Conservation (phyloP, 176 grass and related monocot species). For the Musa schizocarpa region DNA sequence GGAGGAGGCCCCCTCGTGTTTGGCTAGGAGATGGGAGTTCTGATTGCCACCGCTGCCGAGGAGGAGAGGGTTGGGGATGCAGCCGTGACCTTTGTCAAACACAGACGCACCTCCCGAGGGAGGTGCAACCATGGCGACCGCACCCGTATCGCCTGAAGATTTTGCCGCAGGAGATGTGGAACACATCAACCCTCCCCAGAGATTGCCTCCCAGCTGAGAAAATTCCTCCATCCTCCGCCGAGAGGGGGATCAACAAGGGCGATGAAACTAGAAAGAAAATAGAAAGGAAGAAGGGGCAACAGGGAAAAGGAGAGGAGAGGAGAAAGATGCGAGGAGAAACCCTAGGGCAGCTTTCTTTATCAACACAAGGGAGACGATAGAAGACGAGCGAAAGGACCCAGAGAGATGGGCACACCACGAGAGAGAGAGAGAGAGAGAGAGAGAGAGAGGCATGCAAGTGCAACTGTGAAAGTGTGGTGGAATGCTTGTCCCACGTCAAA, state of each 20-base stretch:
- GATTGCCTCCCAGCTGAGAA: conserved; percentile 14
- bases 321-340: conserved; percentile 15
- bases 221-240: conserved; percentile 5
- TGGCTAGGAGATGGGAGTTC: conserved; percentile 24
- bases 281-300: background rate
- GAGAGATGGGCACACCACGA: conserved; percentile 53
- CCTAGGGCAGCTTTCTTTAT: conserved; percentile 11
- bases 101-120: background rate
- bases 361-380: conserved; percentile 9
- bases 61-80: conserved; percentile 25
- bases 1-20: conserved; percentile 58
- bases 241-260: background rate
- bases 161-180: background rate
- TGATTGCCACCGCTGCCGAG: conserved; percentile 28
- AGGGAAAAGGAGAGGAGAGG: background rate
- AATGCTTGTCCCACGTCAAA: conserved; percentile 10
- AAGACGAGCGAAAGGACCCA: conserved; percentile 12
- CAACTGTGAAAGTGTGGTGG: conserved; percentile 18
- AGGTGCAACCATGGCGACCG: background rate
- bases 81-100: conserved; percentile 1
- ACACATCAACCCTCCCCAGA: conserved; percentile 11
- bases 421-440: conserved; percentile 26
- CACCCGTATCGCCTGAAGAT: background rate
- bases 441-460: conserved; percentile 25
- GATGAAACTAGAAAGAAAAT: background rate